phyloP scores from a whole-genome alignment of 2,329 filamentous ascomycete species.

The Botrytis pseudocinerea region DNA sequence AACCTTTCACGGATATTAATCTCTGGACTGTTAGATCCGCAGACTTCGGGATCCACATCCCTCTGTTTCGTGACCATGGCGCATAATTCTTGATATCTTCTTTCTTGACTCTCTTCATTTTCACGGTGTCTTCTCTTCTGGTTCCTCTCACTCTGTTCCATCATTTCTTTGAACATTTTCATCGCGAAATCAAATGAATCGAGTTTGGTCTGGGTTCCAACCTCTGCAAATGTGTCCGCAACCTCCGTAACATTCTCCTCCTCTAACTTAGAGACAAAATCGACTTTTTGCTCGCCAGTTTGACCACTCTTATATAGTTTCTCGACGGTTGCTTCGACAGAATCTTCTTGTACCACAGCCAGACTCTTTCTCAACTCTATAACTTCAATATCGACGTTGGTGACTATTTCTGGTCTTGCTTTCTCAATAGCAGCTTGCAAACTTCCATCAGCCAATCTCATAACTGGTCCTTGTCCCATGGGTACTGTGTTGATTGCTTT shows the following conservation, averaged over 20 bases:
- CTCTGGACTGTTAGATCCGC: not conserved
- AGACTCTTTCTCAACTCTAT: not conserved
- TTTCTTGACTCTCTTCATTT: not conserved
- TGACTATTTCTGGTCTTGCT: not conserved
- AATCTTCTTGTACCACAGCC: not conserved
- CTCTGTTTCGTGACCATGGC: not conserved
- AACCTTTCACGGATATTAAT: not conserved
- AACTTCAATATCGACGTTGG: not conserved
- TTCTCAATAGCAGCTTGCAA: not conserved
- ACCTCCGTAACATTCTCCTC: not conserved
- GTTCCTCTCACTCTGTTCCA: not conserved
- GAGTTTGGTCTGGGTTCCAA: not conserved
- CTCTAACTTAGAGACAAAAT: not conserved
- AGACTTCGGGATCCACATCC: not conserved
- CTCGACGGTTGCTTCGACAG: rapidly evolving
- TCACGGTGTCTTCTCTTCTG: not conserved
- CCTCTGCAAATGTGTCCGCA: not conserved
- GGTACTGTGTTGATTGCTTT: not conserved
- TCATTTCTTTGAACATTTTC: not conserved
- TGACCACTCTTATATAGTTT: not conserved
- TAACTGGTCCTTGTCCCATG: not conserved
- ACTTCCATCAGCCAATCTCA: not conserved
- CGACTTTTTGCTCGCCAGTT: not conserved
- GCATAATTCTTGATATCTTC: not conserved
- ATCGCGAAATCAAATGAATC: not conserved